Base-by-base conservation (phyloP, 139 green algal genomes). In the Gonium pectorale region DNA sequence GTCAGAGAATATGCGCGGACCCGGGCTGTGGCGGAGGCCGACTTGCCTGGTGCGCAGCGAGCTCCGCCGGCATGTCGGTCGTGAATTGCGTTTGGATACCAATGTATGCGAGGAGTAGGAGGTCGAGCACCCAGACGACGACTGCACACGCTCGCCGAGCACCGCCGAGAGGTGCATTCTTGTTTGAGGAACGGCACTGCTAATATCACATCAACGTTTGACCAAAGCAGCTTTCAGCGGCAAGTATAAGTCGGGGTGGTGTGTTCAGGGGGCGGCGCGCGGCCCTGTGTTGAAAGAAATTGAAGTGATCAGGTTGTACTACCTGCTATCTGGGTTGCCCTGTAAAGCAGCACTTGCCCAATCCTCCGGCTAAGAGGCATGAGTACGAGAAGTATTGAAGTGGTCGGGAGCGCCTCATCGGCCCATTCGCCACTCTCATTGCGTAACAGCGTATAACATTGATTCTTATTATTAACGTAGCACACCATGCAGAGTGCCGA, bases 111-210 rank as follows among this genome's bases (percentile, higher is more conserved):
- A 31, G 44, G 13, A 66, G n/a, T 79, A 79, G 9, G 70, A 79
- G 19, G 70, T 79, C 4, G 70, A 79, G 33, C 70, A 79, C 49
- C 46, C 46, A n/a, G 31, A 29, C 15, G 70, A 64, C n/a, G 46
- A 66, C 22, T 26, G 70, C 70, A 66, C 46, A 19, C 70, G 70
- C 43, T 79, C 70, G 4, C 64, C 24, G 26, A 77, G n/a, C 56
- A 64, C n/a, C 22, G 56, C 19, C 19, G 22, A 29, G 56, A n/a
- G 43, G 68, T 62, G 41, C 5, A 40, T n/a, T 21, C 62, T 43
- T 22, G 9, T 41, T 68, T 15, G 8, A 68, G 7, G 13, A 19
- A 43, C 6, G n/a, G 29, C n/a, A 43, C 40, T 43, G 31, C n/a
- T 43, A 64, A 22, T 6, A 33, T 15, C 15, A 64, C 56, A 29